Evolutionary conservation across 768 basidiomycete species (phyloP), one percentile per base, ranked within the genome.

Genomic region (Lactarius vividus): DNA sequence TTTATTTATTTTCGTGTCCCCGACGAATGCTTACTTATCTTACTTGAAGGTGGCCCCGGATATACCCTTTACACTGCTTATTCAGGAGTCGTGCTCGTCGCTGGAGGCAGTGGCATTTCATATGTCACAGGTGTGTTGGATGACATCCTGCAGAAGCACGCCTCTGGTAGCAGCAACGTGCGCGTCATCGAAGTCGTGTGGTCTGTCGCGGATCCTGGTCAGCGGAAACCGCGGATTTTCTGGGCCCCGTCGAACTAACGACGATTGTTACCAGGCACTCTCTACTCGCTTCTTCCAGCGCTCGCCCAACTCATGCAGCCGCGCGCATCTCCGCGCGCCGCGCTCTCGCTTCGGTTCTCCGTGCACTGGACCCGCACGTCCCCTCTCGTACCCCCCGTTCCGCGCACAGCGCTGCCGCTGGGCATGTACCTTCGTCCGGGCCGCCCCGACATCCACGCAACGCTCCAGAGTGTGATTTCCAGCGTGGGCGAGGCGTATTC

Each of bases 51-150:
- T 66, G 79, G 81, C 44, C 68, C 79, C 44, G 75, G 82, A 8
- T 80, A 85, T 68, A 76, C 79, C 0, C 71, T 87, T 23, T 77
- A 82, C 61, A 72, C 79, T 1, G 80, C 79, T 44, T 87, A 81
- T 75, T 82, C 84, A 0, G 80, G 81, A 0, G 81, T 84, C 11
- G 66, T 88, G 66, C 78, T 88, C 66, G 74, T 87, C 49, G 83
- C 83, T 8, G 87, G 85, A 10, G 88, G 87, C 13, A 83, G 82
- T 26, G 87, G 87, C 3, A 83, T 88, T 73, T 83, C 87, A 0
- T 85, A 84, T 70, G 77, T 79, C 3, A 78, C 86, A 23, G 73
- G 78, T 15, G 73, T 80, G 16, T 78, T 84, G 6, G 79, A 83
- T 35, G 84, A 88, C 68, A 75, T 88, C n/a, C 71, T 87, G 53